A percentile compares a stretch with the other conserved stretches of the same genome.
Evolutionary conservation across 2,329 filamentous ascomycete genomes (phyloP).

Genomic region (Fusarium brachygibbosum): DNA sequence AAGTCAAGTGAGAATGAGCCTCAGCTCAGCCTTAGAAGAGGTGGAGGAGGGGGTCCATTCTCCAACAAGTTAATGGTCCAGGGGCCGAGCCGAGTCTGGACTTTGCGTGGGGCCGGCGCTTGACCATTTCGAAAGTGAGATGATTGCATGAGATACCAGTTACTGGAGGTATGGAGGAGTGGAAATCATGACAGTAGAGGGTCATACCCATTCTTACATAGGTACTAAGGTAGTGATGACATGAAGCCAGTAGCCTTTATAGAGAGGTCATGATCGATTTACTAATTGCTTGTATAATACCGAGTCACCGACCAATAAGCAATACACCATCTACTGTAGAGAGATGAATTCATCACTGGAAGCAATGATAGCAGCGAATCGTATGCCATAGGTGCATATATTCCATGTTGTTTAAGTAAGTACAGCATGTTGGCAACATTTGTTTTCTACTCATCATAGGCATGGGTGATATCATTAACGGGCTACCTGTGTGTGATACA

Average conservation of each 20-base stretch:
- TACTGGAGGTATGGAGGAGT: not conserved
- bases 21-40: conserved; percentile 8
- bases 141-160: not conserved
- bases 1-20: conserved; percentile 1
- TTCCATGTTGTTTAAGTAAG: not conserved
- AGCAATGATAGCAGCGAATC: not conserved
- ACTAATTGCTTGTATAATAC: not conserved
- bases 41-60: conserved; percentile 10
- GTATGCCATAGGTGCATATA: not conserved
- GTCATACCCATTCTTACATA: conserved; percentile 17
- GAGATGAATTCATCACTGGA: not conserved
- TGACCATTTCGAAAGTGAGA: conserved; percentile 13
- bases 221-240: conserved; percentile 4
- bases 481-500: conserved; percentile 3
- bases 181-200: conserved; percentile 16
- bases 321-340: not conserved
- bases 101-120: conserved; percentile 29
- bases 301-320: not conserved
- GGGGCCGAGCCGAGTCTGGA: conserved; percentile 24
- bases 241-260: not conserved
- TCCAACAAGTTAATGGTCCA: conserved; percentile 14
- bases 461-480: conserved; percentile 32
- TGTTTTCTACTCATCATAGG: not conserved
- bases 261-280: not conserved
- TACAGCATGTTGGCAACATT: not conserved